Conservation (phyloP, 2,329 filamentous ascomycete genomes). For the Arthroderma sp. region DNA sequence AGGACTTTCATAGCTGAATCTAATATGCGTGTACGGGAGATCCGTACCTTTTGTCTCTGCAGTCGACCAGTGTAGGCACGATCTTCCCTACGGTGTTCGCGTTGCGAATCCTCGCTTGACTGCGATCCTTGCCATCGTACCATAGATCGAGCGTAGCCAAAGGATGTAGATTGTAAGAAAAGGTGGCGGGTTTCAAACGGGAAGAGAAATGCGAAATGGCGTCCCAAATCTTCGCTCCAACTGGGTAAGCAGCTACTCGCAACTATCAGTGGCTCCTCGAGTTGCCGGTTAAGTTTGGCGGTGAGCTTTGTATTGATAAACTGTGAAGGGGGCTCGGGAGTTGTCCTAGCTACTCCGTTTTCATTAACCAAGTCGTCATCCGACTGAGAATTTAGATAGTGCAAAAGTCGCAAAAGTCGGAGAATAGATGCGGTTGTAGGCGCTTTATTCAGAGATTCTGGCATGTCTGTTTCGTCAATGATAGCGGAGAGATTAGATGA, state of each 20-base stretch:
- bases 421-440: constrained; percentile 79
- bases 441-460: constrained; percentile 69
- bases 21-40: constrained; percentile 84
- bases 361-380: constrained; percentile 79
- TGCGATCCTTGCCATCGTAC: constrained; percentile 92
- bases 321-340: constrained; percentile 72
- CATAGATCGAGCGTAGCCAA: constrained; percentile 96
- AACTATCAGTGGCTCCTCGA: constrained; percentile 93
- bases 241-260: constrained; percentile 90
- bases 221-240: constrained; percentile 91
- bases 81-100: constrained; percentile 74
- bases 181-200: constrained; percentile 95
- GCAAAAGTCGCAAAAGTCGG: constrained; percentile 74
- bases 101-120: constrained; percentile 63
- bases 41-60: constrained; percentile 95
- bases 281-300: constrained; percentile 88
- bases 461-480: constrained; percentile 50
- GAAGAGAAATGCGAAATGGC: constrained; percentile 91
- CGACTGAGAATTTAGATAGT: constrained; percentile 83
- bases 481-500: constrained; percentile 38
- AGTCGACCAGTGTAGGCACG: constrained; percentile 80
- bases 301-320: constrained; percentile 99
- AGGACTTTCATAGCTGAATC: constrained; percentile 97
- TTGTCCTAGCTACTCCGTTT: constrained; percentile 57
- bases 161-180: constrained; percentile 95